A percentile compares a stretch with the other conserved stretches of the same genome.
phyloP scores from a whole-genome alignment of 371 early-diverging fungal genomes.

The Apophysomyces elegans region DNA sequence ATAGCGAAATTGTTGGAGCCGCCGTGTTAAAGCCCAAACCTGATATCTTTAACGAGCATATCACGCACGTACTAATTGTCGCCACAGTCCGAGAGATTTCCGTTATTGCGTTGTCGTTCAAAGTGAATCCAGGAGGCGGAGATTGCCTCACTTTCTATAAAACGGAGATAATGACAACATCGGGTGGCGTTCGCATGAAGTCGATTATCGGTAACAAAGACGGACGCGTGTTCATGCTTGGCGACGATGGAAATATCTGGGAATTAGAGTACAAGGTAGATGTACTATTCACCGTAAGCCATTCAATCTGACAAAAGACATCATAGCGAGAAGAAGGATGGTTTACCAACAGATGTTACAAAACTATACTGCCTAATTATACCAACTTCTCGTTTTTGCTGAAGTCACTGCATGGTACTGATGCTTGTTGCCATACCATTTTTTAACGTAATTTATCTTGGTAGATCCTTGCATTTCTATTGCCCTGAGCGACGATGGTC shows the following conservation, averaged over 20 bases:
- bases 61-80: conserved; percentile 83
- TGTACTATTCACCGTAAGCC: neutral
- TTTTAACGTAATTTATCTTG: too few species aligned
- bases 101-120: conserved; percentile 70
- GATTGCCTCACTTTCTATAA: conserved; percentile 56
- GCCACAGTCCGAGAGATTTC: conserved; percentile 86
- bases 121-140: conserved; percentile 16
- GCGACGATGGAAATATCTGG: conserved; percentile 85
- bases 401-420: conserved; percentile 14
- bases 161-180: conserved; percentile 76
- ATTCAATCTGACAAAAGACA: neutral
- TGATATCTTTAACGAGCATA: conserved; percentile 79
- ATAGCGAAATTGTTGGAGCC: conserved; percentile 84
- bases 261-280: conserved; percentile 85
- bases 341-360: conserved; percentile 79
- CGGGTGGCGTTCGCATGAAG: conserved; percentile 79
- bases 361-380: conserved; percentile 42
- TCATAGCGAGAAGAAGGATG: conserved; percentile 75
- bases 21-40: conserved; percentile 75
- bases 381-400: conserved; percentile 18
- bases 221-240: conserved; percentile 90
- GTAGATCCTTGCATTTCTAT: conserved; percentile 60
- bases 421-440: conserved; percentile 1
- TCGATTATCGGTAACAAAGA: conserved; percentile 74
- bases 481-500: conserved; percentile 59